Conservation (phyloP, 495 filamentous ascomycete species). For the Aspergillus leporis region DNA sequence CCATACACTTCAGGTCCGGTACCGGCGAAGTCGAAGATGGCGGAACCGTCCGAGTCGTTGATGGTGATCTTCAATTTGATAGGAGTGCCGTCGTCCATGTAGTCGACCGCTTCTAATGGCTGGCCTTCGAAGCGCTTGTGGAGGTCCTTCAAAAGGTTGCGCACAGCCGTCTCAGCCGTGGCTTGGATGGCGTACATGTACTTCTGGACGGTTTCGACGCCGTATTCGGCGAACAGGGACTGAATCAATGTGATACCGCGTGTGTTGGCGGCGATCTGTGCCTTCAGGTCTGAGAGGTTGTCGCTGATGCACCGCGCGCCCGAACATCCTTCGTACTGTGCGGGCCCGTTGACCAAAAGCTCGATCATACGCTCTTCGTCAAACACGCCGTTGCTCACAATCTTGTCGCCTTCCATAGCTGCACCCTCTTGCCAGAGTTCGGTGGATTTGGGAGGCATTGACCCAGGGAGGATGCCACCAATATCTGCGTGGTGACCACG, state of each 20-base stretch:
- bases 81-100: slow-evolving; percentile 96
- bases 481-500: slow-evolving; percentile 97
- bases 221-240: slow-evolving; percentile 83
- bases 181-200: slow-evolving; percentile 95
- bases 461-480: slow-evolving; percentile 91
- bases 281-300: slow-evolving; percentile 94
- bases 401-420: slow-evolving; percentile 88
- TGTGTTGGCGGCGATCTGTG: slow-evolving; percentile 93
- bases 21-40: slow-evolving; percentile 81
- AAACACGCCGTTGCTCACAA: slow-evolving; percentile 87
- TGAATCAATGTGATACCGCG: slow-evolving; percentile 93
- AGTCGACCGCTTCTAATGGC: slow-evolving; percentile 81
- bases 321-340: slow-evolving; percentile 80
- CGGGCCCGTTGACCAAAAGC: slow-evolving; percentile 79
- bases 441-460: slow-evolving; percentile 92
- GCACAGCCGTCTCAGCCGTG: slow-evolving; percentile 85
- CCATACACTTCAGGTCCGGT: slow-evolving; percentile 93
- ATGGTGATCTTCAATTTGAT: slow-evolving; percentile 86
- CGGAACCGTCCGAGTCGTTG: slow-evolving; percentile 79
- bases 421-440: slow-evolving; percentile 96
- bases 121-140: slow-evolving; percentile 73
- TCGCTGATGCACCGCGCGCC: slow-evolving; percentile 89
- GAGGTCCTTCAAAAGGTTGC: slow-evolving; percentile 79
- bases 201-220: slow-evolving; percentile 86
- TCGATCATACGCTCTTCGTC: slow-evolving; percentile 85